Conservation (phyloP, 2,329 filamentous ascomycete genomes). For the Conoideocrella luteorostrata region DNA sequence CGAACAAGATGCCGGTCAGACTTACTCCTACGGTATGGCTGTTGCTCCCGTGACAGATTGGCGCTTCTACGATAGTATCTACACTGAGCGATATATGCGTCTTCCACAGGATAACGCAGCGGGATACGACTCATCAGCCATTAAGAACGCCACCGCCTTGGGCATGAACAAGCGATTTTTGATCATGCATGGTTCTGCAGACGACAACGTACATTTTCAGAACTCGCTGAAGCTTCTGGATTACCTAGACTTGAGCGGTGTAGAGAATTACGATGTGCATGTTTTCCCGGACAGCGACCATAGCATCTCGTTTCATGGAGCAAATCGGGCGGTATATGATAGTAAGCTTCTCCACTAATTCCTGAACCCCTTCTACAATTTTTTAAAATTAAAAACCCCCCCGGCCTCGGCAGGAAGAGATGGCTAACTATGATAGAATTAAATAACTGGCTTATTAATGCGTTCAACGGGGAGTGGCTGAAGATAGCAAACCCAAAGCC, state of each 20-base stretch:
- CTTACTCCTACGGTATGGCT: slow-evolving; percentile 95
- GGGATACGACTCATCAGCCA: slow-evolving; percentile 71
- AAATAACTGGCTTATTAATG: slow-evolving; percentile 88
- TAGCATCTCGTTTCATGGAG: slow-evolving; percentile 90
- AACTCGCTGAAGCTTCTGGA: slow-evolving; percentile 86
- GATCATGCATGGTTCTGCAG: slow-evolving; percentile 91
- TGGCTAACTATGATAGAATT: slow-evolving; percentile 47
- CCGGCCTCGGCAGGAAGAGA: too few species aligned
- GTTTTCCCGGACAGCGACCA: slow-evolving; percentile 96
- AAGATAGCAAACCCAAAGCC: slow-evolving; percentile 47
- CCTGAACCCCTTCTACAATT: background rate
- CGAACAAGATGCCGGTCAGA: slow-evolving; percentile 80
- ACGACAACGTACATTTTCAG: slow-evolving; percentile 97
- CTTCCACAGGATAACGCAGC: slow-evolving; percentile 73
- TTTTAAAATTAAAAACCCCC: too few species aligned
- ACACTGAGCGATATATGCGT: slow-evolving; percentile 96
- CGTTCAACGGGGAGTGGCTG: slow-evolving; percentile 95
- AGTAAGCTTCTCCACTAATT: slow-evolving; percentile 50
- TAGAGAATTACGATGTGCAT: slow-evolving; percentile 95
- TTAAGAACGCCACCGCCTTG: slow-evolving; percentile 69
- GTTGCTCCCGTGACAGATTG: slow-evolving; percentile 98
- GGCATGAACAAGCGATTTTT: slow-evolving; percentile 77
- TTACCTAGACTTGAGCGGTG: slow-evolving; percentile 68
- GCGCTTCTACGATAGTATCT: slow-evolving; percentile 90
- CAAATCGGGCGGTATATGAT: slow-evolving; percentile 84